Conservation (phyloP, 495 filamentous ascomycete species). For the Hamigera avellanea region DNA sequence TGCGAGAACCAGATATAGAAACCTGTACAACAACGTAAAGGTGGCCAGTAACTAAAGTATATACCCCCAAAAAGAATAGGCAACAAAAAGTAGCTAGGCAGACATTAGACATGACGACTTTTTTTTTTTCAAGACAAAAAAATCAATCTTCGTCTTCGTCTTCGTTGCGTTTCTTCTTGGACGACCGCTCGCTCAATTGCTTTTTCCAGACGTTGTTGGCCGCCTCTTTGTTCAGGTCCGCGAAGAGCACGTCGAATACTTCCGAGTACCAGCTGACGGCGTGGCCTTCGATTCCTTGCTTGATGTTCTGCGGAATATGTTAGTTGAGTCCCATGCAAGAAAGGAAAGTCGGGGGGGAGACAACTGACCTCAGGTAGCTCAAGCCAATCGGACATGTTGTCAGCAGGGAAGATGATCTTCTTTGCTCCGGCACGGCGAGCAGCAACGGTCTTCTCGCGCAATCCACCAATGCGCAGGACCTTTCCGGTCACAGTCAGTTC, state of each 20-base stretch:
- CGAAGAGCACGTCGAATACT: conserved; percentile 86
- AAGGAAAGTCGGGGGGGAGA: conserved; percentile 19
- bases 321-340: too few species aligned
- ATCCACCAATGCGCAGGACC: conserved; percentile 87
- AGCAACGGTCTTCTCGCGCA: conserved; percentile 98
- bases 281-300: conserved; percentile 81
- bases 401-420: conserved; percentile 88
- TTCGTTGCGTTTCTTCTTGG: conserved; percentile 33
- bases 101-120: neutral
- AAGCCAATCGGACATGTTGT: conserved; percentile 94
- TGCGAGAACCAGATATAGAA: neutral
- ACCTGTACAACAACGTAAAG: neutral
- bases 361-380: conserved; percentile 81
- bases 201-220: conserved; percentile 67
- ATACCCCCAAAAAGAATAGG: neutral
- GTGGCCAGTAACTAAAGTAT: neutral
- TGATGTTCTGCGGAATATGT: conserved; percentile 84
- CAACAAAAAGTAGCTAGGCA: too few species aligned
- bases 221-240: conserved; percentile 58
- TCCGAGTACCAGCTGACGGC: conserved; percentile 90
- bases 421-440: conserved; percentile 87
- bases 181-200: conserved; percentile 48
- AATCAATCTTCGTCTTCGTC: conserved; percentile 23
- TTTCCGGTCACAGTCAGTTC: conserved; percentile 97
- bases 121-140: neutral